These are phyloP conservation scores for Hypoxylon sp. DNA, from an alignment of 2,329 filamentous ascomycete genomes.

Conservation along the genomic window DNA sequence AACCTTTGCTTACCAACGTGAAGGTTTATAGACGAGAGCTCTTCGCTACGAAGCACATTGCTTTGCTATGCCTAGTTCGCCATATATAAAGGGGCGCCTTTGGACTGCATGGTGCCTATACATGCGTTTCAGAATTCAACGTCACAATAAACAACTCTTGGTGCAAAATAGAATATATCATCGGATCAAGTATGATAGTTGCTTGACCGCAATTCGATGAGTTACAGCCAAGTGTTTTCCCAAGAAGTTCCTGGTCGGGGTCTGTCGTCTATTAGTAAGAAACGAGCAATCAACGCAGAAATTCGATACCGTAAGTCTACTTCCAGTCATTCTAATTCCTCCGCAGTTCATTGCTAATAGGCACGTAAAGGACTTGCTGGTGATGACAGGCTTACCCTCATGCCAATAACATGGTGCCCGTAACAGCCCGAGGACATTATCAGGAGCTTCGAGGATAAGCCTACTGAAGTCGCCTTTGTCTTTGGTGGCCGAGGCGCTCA, in stretches of 20 bases:
- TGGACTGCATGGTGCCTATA: too few relatives aligned
- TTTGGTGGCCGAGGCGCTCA: conserved; percentile 51
- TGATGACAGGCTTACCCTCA: conserved; percentile 61
- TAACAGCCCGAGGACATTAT: conserved; percentile 48
- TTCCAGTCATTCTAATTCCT: conserved; percentile 12
- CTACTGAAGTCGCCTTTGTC: conserved; percentile 38
- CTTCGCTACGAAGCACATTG: not conserved
- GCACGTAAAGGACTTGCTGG: conserved; percentile 51
- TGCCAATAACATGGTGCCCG: conserved; percentile 64
- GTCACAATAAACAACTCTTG: too few relatives aligned
- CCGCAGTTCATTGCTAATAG: not conserved
- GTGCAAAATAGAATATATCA: too few relatives aligned
- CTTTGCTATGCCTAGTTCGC: too few relatives aligned
- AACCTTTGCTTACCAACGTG: not conserved
- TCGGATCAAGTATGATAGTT: too few relatives aligned
- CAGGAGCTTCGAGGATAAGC: conserved; percentile 23
- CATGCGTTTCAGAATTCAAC: too few relatives aligned
- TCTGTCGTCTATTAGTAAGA: too few relatives aligned
- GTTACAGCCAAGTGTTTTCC: too few relatives aligned
- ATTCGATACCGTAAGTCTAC: conserved; percentile 39
- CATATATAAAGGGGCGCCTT: too few relatives aligned
- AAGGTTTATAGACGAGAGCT: not conserved
- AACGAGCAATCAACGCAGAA: too few relatives aligned
- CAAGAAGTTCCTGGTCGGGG: too few relatives aligned
- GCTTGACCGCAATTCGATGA: too few relatives aligned